These are phyloP conservation scores for Candida koratica DNA, from an alignment of 805 yeast species.

Conservation along the genomic window DNA sequence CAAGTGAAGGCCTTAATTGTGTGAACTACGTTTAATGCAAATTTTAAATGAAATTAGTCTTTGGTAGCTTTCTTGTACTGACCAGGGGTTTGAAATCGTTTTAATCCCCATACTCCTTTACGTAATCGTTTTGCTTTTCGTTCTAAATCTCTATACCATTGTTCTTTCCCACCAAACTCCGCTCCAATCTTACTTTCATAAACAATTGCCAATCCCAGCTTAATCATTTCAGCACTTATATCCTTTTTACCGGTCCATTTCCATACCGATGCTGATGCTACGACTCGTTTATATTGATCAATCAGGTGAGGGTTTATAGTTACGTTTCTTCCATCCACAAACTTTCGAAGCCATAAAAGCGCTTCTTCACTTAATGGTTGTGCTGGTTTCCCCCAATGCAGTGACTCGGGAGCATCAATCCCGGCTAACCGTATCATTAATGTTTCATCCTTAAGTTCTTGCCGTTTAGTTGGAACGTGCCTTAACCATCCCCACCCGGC, in stretches of 20 bases:
- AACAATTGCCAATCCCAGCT: constrained; percentile 77
- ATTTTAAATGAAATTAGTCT: no score
- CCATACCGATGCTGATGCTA: constrained; percentile 69
- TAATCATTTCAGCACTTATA: constrained; percentile 83
- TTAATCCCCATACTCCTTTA: constrained; percentile 68
- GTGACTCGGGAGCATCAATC: constrained; percentile 93
- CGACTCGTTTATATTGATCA: constrained; percentile 89
- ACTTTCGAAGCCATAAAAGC: constrained; percentile 65
- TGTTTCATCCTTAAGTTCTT: constrained; percentile 58
- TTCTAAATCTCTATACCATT: constrained; percentile 57
- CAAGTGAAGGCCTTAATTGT: constrained; percentile 10
- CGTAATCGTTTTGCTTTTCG: constrained; percentile 50
- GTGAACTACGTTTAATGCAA: no score
- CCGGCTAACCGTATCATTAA: constrained; percentile 83
- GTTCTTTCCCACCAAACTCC: constrained; percentile 79
- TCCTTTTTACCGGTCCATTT: constrained; percentile 61
- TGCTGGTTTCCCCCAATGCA: constrained; percentile 91
- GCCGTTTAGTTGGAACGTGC: constrained; percentile 49
- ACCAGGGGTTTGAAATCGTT: constrained; percentile 65
- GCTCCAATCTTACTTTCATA: constrained; percentile 81
- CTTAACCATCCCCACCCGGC: constrained; percentile 96
- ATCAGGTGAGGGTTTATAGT: constrained; percentile 73
- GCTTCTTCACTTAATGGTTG: constrained; percentile 89
- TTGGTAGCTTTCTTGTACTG: constrained; percentile 57
- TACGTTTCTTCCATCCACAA: constrained; percentile 62